A percentile compares a stretch with the other conserved stretches of the same genome.
Evolutionary conservation across 768 basidiomycete genomes (phyloP).

Genomic region (Tylopilus plumbeoviolaceoides): DNA sequence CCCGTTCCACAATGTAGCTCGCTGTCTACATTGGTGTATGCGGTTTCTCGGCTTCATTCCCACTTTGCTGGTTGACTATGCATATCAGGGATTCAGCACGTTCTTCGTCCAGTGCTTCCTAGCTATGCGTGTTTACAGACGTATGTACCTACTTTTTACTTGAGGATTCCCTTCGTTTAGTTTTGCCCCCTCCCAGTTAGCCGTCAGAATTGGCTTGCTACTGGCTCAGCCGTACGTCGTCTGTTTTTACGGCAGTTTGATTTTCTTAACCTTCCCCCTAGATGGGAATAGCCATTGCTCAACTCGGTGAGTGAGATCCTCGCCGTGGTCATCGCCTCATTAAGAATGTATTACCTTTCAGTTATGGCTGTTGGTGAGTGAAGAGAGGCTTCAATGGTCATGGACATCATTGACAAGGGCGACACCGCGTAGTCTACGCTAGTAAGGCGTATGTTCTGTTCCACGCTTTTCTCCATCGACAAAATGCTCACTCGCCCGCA

Average conservation of each 20-base stretch:
- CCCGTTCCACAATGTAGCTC: slow-evolving; percentile 28
- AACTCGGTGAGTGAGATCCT: slow-evolving; percentile 31
- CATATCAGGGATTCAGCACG: slow-evolving; percentile 36
- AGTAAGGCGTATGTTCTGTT: slow-evolving; percentile 31
- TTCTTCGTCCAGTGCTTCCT: slow-evolving; percentile 55
- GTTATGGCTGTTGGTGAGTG: slow-evolving; percentile 33
- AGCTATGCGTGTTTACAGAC: slow-evolving; percentile 43
- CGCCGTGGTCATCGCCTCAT: background rate
- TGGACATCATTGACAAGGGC: slow-evolving; percentile 3
- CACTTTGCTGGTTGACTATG: slow-evolving; percentile 1
- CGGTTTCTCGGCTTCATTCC: background rate
- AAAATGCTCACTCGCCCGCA: slow-evolving; percentile 12
- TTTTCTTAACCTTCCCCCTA: background rate
- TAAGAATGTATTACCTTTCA: slow-evolving; percentile 6
- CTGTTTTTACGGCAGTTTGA: background rate
- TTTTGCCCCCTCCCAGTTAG: slow-evolving; percentile 36
- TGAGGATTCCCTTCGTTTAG: background rate
- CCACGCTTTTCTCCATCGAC: background rate
- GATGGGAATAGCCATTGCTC: slow-evolving; percentile 32
- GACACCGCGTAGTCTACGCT: slow-evolving; percentile 30
- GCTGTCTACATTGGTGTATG: slow-evolving; percentile 38
- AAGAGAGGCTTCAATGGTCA: background rate
- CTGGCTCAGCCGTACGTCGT: slow-evolving; percentile 27
- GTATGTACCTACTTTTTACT: slow-evolving; percentile 21
- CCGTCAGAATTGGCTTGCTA: slow-evolving; percentile 40